Base-by-base conservation (phyloP, 2,329 filamentous ascomycete species). In the Beauveria sp. region DNA sequence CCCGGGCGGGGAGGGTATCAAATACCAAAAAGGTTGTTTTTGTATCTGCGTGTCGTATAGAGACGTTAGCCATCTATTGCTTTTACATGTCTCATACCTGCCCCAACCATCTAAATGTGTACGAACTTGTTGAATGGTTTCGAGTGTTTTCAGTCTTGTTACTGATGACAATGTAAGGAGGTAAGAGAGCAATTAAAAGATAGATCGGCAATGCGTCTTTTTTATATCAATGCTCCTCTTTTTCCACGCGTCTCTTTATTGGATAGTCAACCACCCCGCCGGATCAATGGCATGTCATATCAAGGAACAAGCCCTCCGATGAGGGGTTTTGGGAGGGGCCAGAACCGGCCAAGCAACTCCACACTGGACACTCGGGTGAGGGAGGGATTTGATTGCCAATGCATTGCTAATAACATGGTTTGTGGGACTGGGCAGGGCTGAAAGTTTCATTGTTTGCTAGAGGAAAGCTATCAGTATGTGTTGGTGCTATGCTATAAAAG, bases 141-240 rank as follows among this genome's bases (percentile, higher is more conserved):
- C 3, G 20, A 45, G 18, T 5, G 14, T n/a, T 26, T 24, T 40
- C 31, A 58, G 16, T 50, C 24, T 52, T 52, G 10, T 42, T 34
- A 20, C 34, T 59, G 56, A 60, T 49, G 46, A 31, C 26, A 24
- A 10, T 50, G n/a, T 2, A 38, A 38, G 34, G 26, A 46, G 8
- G 28, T 31, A 48, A 52, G 51, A 20, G 26, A 52, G 31, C 18
- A 40, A 48, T 40, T 31, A 22, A 3, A 20, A 12, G 31, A 9
- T 3, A 2, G 8, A 5, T 24, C 24, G 12, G 18, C 24, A 22
- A 43, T 60, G 56, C 48, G 56, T 31, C 56, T 51, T 60, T 60
- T 58, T 51, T 60, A 60, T 60, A 52, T 51, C 31, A 43, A 20
- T 49, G 18, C 56, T 60, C 56, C 56, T 60, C 56, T 60, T 60